These are phyloP conservation scores for Zizania palustris DNA, from an alignment of 202 grass and related monocot genomes.

Conservation along the genomic window DNA sequence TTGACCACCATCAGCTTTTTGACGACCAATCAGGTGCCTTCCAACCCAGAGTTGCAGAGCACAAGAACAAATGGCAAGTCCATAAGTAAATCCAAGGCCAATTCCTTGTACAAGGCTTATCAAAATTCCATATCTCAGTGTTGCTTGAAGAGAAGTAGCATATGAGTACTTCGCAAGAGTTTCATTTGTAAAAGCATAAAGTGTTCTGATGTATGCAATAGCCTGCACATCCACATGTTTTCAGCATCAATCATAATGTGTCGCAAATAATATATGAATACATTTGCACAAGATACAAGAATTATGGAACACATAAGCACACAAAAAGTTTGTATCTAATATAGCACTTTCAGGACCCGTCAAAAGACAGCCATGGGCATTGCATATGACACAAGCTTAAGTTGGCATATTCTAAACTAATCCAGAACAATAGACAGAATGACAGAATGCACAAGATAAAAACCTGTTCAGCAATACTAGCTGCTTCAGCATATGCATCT, in stretches of 20 bases:
- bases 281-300: constrained; percentile 26
- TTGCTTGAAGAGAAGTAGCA: constrained; percentile 97
- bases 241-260: constrained; percentile 35
- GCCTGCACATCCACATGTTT: constrained; percentile 56
- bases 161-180: constrained; percentile 98
- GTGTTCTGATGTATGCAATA: constrained; percentile 86
- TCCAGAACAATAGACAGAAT: constrained; percentile 17
- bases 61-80: constrained; percentile 96
- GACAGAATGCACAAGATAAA: constrained; percentile 21
- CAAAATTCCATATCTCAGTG: constrained; percentile 93
- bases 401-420: constrained; percentile 3
- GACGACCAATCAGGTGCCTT: constrained; percentile 67
- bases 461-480: constrained; percentile 99
- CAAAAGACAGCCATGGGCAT: constrained; percentile 3
- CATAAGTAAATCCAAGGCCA: constrained; percentile 98
- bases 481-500: constrained; percentile 98
- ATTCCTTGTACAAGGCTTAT: constrained; percentile 99
- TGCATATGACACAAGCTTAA: constrained; percentile 19
- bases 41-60: constrained; percentile 98
- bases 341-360: not conserved
- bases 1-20: constrained; percentile 91
- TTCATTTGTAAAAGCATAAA: constrained; percentile 96
- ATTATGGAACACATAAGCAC: not conserved
- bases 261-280: constrained; percentile 46
- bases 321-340: not conserved